Conservation (phyloP, 2,329 filamentous ascomycete species). For the Ceratocystis huliohia region DNA sequence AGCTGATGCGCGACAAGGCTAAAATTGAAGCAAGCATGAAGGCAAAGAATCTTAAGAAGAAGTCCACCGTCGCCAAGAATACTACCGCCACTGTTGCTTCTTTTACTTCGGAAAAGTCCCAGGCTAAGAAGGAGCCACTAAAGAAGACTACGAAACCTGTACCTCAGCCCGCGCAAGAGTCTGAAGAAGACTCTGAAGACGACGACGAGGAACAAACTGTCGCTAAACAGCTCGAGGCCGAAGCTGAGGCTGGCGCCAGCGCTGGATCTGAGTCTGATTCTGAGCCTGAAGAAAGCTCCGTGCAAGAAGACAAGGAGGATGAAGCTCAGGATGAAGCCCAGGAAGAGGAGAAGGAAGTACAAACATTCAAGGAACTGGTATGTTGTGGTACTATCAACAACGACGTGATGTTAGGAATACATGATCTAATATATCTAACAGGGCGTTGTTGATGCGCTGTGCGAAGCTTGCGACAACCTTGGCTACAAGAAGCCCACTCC, state of each 20-base stretch:
- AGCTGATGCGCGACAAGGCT: constrained; percentile 10
- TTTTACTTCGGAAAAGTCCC: background rate
- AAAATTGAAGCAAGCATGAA: constrained; percentile 17
- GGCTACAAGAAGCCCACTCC: constrained; percentile 79
- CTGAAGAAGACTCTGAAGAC: constrained; percentile 6
- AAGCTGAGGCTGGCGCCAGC: background rate
- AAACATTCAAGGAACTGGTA: constrained; percentile 56
- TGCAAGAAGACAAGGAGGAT: constrained; percentile 8
- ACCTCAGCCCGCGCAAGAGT: constrained; percentile 1
- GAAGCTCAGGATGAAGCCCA: constrained; percentile 18
- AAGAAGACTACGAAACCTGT: constrained; percentile 13
- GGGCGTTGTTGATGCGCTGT: constrained; percentile 76
- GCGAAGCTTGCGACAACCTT: constrained; percentile 72
- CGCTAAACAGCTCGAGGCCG: background rate
- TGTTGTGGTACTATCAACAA: constrained; percentile 18
- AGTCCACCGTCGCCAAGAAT: background rate
- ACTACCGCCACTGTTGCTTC: background rate
- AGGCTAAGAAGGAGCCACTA: background rate
- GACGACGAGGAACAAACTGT: constrained; percentile 10
- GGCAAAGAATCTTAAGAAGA: constrained; percentile 12
- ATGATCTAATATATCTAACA: constrained; percentile 25
- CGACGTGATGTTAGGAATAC: constrained; percentile 21
- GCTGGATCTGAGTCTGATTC: constrained; percentile 17
- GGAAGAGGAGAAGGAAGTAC: constrained; percentile 30
- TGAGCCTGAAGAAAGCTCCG: constrained; percentile 12